A percentile compares a stretch with the other conserved stretches of the same genome.
These are phyloP conservation scores for Suhomyces panamericanus DNA, from an alignment of 1,139 yeast genomes.

Conservation along the genomic window DNA sequence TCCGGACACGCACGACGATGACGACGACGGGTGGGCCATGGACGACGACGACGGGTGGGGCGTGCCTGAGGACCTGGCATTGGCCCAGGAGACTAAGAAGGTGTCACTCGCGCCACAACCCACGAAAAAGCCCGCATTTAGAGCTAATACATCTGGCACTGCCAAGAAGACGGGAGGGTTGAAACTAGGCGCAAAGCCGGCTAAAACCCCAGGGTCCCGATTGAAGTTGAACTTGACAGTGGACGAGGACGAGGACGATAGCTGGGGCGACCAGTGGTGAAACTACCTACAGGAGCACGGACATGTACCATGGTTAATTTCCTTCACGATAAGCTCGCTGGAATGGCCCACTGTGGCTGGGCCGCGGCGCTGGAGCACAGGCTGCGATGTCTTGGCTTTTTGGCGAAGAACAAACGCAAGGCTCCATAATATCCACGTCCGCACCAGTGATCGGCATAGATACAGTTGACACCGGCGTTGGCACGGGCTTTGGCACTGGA, in stretches of 20 bases:
- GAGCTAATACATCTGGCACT: constrained; percentile 10
- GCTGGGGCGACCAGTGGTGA: constrained; percentile 45
- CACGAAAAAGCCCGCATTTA: constrained; percentile 5
- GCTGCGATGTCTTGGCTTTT: no score
- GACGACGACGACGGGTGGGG: constrained; percentile 24
- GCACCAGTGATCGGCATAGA: no score
- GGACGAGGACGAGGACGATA: constrained; percentile 49
- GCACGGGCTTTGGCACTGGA: no score
- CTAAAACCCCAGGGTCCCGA: constrained; percentile 26
- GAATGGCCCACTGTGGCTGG: not conserved
- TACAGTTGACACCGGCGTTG: no score
- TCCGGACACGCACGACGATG: constrained; percentile 8
- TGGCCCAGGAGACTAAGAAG: constrained; percentile 15
- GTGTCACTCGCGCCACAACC: constrained; percentile 1
- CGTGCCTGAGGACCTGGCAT: not conserved
- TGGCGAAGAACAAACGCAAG: no score
- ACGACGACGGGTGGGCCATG: constrained; percentile 9
- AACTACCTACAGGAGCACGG: no score
- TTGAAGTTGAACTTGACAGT: constrained; percentile 42
- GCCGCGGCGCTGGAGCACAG: no score
- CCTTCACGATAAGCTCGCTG: no score
- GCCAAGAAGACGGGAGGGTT: constrained; percentile 25
- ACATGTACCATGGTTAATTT: no score
- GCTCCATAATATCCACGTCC: no score
- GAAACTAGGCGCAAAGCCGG: constrained; percentile 29